A percentile compares a stretch with the other conserved stretches of the same genome.
Evolutionary conservation across 306 rosid species (phyloP).

Genomic region (Trichosanthes cucumerina): DNA sequence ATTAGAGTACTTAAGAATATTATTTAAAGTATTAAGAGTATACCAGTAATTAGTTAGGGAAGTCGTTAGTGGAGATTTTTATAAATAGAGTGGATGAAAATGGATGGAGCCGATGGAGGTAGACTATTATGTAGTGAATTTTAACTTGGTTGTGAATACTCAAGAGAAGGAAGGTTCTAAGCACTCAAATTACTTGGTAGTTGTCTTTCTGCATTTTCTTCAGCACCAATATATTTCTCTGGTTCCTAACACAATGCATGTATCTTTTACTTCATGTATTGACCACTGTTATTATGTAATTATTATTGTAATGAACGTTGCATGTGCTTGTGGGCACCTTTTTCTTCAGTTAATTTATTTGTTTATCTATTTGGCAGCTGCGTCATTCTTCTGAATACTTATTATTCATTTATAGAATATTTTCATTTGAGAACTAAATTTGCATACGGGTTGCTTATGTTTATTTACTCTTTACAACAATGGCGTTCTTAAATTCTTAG

Average conservation of each 20-base stretch:
- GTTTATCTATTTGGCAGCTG: not conserved
- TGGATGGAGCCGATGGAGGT: not conserved
- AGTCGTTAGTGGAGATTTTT: not conserved
- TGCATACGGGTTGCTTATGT: not conserved
- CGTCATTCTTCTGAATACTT: not conserved
- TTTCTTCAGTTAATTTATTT: not conserved
- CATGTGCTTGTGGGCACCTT: not conserved
- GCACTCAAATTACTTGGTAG: not conserved
- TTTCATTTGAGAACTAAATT: not conserved
- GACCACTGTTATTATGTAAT: not conserved
- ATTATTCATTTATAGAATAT: not conserved
- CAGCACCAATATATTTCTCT: not conserved
- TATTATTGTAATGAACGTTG: not conserved
- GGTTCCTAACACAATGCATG: not conserved
- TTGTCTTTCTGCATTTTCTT: not conserved
- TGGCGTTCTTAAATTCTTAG: not conserved
- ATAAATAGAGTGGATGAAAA: not conserved
- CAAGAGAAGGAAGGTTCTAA: not conserved
- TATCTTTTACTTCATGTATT: not conserved
- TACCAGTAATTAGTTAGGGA: not conserved
- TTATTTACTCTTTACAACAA: not conserved
- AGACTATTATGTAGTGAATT: not conserved
- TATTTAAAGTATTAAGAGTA: not conserved
- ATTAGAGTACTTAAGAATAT: not conserved
- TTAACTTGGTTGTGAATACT: not conserved